Evolutionary conservation across 2,329 filamentous ascomycete genomes (phyloP), one percentile per base, ranked within the genome.

Genomic region (Curvularia spicifera): DNA sequence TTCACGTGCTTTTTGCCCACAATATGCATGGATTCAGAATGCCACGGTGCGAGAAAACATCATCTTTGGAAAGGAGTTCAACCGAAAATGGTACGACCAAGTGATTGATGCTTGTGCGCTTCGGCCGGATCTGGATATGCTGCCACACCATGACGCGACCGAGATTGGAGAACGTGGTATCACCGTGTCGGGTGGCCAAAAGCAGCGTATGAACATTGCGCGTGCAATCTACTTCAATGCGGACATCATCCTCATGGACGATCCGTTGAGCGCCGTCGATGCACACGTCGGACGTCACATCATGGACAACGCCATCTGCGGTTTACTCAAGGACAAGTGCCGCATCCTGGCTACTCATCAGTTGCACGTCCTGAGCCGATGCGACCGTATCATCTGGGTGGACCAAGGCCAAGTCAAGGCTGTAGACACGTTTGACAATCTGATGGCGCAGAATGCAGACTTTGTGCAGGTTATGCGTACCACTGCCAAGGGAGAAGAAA

Each of bases 1-100:
- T 0, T 89, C 87, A 3, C 84, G 93, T 61, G 91, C 94, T 0
- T 97, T 97, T 70, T 98, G 95, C 65, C 94, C 94, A 0, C 94
- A 99, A 73, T 97, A 97, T 71, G 91, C 95, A 0, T 99, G 95
- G 95, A 97, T 99, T 48, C 94, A 98, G 73, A 98, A 98, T 71
- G 84, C 92, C 0, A 91, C 89, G 0, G 85, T 98, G 3, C 88
- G 87, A 61, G 87, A 97, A 33, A 99, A 99, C 70, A 96, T 99
- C 58, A 78, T 92, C 0, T 98, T 98, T 70, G 94, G 94, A 10
- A 94, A 92, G 82, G 81, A 84, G 74, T 85, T 66, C 60, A 83
- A 96, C 51, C 83, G 83, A 57, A 79, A 81, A 3, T 97, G 94
- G 93, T 96, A 97, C 71, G 84, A 89, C 44, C 79, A 90, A 51